Base-by-base conservation (phyloP, 352 stramenopile genomes). In the Phytopythium ostracodes region DNA sequence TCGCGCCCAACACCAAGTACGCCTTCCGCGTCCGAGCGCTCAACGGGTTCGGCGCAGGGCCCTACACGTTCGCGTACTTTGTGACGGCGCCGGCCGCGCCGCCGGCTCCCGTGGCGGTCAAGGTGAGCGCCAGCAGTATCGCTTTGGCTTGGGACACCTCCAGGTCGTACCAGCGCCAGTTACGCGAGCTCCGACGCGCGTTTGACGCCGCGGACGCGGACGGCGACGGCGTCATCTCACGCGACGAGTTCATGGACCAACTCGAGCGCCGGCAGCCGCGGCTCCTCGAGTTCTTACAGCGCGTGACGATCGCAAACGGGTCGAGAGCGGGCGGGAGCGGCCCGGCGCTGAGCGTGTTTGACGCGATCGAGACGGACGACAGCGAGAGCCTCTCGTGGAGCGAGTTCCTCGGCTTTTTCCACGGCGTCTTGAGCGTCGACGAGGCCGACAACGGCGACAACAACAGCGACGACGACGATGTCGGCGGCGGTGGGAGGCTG, bases 1-100 rank as follows among this genome's bases (percentile, higher is more conserved):
- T 98, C 11, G 36, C 61, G 11, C 87, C 92, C 8, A 96, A 94
- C 70, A 96, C 88, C 15, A 93, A 91, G 64, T 98, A 98, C 62
- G 78, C 69, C 47, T 97, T 98, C 59, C 84, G 92, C 9, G 62
- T 98, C 8, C 87, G 92, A 15, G 91, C 87, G 8, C 83, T 97
- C 42, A 98, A 97, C 52, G 88, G 88, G 20, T 97, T 97, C 67
- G 92, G 91, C 11, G 85, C 92, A 1, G 87, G 89, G 0, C 67
- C 72, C 20, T 98, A 96, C 67, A 84, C 85, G n/a, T 89, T 94
- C 51, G 75, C 69, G 38, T 89, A 89, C 59, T 96, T 97, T 63
- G 72, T 92, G 27, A 98, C 92, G 18, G 83, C 77, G 1, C 88
- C 91, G 29, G 68, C 74, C 15, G 76, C 72, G 20, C 91, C 92